Base-by-base conservation (phyloP, 2,329 filamentous ascomycete genomes). In the Alternaria triticina region DNA sequence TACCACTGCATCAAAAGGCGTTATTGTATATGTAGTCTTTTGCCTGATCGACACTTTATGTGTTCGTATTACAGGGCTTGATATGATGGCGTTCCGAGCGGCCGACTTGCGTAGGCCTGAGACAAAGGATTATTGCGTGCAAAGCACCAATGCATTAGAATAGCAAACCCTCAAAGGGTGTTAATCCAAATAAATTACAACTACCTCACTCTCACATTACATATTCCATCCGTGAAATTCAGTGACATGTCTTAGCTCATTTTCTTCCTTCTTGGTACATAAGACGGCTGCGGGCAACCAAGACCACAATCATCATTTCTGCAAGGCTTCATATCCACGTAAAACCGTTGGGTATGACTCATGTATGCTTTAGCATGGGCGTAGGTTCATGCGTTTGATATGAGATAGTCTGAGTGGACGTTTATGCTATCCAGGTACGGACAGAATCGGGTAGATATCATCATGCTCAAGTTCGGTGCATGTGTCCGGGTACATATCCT, bases 1-100 rank as follows among this genome's bases (percentile, higher is more conserved):
- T 30, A 61, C 47, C 50, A 57, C 54, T 27, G 69, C 74, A 75
- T 75, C 33, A 36, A 46, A 44, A 50, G 72, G 74, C 67, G 72
- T 71, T 74, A 46, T 60, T 59, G 56, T 59, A 62, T 17, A 44
- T 43, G 60, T 57, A 30, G 11, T 55, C 46, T 43, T 12, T 9
- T 54, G 47, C 20, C 61, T 22, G 28, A 12, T 36, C 17, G 49
- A 20, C 25, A 49, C 27, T 54, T 22, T 20, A 51, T 33, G 47
- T 3, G 23, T 15, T 12, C n/a, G 51, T 25, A n/a, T 12, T 28
- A 27, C 28, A 47, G 51, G 33, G 5, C 43, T 40, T 25, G 30
- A 46, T 25, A 59, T 54, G 47, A 62, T 10, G 40, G 59, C 30
- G 59, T 54, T 45, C 33, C 20, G n/a, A 59, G 47, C 17, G 23